Conservation (phyloP, 2,329 filamentous ascomycete genomes). For the Thelonectria olida region DNA sequence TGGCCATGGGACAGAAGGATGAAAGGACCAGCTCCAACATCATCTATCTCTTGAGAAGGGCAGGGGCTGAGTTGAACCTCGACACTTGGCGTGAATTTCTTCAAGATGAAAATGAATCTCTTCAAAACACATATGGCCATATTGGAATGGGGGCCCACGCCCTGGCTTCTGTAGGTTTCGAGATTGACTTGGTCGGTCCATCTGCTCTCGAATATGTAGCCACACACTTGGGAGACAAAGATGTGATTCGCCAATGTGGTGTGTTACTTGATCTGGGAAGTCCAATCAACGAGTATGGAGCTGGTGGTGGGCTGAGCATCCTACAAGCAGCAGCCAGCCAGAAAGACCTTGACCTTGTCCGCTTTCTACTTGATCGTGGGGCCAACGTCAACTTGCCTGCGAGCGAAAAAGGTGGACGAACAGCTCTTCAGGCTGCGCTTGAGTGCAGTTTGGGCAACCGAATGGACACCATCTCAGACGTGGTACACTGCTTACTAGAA, state of each 20-base stretch:
- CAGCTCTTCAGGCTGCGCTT: constrained; percentile 8
- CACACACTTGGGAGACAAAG: fast-evolving
- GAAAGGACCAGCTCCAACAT: not conserved
- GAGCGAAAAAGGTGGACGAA: not conserved
- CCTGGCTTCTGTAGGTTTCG: not conserved
- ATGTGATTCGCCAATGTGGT: not conserved
- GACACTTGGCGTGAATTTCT: not conserved
- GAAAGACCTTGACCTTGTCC: not conserved
- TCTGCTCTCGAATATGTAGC: not conserved
- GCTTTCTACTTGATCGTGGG: not conserved
- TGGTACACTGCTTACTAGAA: constrained; percentile 5
- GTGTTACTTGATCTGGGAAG: not conserved
- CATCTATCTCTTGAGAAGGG: not conserved
- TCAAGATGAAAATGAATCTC: not conserved
- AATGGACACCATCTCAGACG: too few relatives aligned
- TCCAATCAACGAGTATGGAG: constrained; percentile 5
- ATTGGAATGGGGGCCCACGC: too few relatives aligned
- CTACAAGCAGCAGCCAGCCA: not conserved
- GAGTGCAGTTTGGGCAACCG: not conserved
- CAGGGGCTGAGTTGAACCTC: not conserved
- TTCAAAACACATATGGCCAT: too few relatives aligned
- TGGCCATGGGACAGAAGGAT: not conserved
- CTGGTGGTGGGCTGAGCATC: not conserved
- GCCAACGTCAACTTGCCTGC: constrained; percentile 7
- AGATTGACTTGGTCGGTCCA: not conserved